A percentile compares a stretch with the other conserved stretches of the same genome.
These are phyloP conservation scores for Trichodelitschia bisporula DNA, from an alignment of 495 filamentous ascomycete species.

Conservation along the genomic window DNA sequence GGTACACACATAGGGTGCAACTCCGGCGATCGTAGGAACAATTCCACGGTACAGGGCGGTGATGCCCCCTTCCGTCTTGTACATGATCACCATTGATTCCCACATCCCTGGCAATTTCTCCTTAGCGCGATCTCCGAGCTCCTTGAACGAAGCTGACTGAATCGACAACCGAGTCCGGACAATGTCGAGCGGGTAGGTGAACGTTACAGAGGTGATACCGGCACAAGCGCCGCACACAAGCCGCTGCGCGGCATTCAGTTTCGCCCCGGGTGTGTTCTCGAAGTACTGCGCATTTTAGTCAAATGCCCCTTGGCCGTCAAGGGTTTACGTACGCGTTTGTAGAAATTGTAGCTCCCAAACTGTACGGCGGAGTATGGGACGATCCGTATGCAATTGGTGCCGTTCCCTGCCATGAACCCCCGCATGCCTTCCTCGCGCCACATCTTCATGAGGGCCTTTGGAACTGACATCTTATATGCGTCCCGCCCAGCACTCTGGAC, in stretches of 20 bases:
- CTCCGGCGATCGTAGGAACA: slow-evolving; percentile 76
- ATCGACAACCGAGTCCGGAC: slow-evolving; percentile 89
- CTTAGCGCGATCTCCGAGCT: slow-evolving; percentile 27
- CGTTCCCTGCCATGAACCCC: slow-evolving; percentile 92
- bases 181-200: slow-evolving; percentile 74
- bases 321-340: slow-evolving; percentile 50
- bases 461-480: slow-evolving; percentile 78
- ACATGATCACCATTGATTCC: slow-evolving; percentile 57
- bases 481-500: slow-evolving; percentile 75
- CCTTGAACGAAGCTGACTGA: slow-evolving; percentile 78
- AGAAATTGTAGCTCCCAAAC: slow-evolving; percentile 93
- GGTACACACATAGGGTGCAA: slow-evolving; percentile 73
- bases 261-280: slow-evolving; percentile 41
- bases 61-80: slow-evolving; percentile 71
- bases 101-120: slow-evolving; percentile 81
- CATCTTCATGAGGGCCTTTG: slow-evolving; percentile 78
- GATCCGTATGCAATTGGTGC: slow-evolving; percentile 93
- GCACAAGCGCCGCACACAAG: slow-evolving; percentile 70
- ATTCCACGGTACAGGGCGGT: slow-evolving; percentile 76
- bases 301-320: background rate
- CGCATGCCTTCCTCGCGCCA: slow-evolving; percentile 89
- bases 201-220: slow-evolving; percentile 76
- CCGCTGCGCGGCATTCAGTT: slow-evolving; percentile 40
- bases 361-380: slow-evolving; percentile 96
- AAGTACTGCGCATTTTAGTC: slow-evolving; percentile 30